Evolutionary conservation across 2,329 filamentous ascomycete genomes (phyloP).

Genomic region (Hymenoscyphus infarciens): DNA sequence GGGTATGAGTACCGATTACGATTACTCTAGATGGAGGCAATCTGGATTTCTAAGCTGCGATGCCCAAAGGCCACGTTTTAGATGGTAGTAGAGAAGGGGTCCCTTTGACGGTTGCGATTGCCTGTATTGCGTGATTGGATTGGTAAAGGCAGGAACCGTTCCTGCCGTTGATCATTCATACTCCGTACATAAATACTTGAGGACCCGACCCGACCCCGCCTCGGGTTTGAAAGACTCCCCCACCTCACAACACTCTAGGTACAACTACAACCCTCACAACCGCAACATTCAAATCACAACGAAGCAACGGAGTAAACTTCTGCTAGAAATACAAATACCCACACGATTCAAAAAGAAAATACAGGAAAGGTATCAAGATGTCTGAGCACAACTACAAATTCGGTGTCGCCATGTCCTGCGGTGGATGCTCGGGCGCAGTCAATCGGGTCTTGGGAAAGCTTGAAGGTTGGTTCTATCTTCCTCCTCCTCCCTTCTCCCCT

Average conservation of each 20-base stretch:
- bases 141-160: neutral
- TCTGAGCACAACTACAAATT: slow-evolving; percentile 89
- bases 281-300: neutral
- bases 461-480: slow-evolving; percentile 58
- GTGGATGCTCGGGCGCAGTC: slow-evolving; percentile 92
- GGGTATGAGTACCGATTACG: neutral
- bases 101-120: neutral
- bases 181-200: no score
- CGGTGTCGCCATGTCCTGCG: slow-evolving; percentile 89
- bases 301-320: neutral
- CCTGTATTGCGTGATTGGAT: neutral
- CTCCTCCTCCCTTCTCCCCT: slow-evolving; percentile 1
- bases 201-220: no score
- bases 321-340: neutral
- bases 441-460: slow-evolving; percentile 90
- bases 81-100: neutral
- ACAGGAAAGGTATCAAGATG: slow-evolving; percentile 34
- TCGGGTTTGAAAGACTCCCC: no score
- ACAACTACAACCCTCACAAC: neutral
- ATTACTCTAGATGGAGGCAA: neutral
- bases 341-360: neutral
- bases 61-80: neutral
- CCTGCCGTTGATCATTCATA: no score
- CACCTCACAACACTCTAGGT: no score
- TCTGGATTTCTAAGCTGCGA: neutral